These are phyloP conservation scores for Fusarium nodosum DNA, from an alignment of 2,329 filamentous ascomycete species.

Conservation along the genomic window DNA sequence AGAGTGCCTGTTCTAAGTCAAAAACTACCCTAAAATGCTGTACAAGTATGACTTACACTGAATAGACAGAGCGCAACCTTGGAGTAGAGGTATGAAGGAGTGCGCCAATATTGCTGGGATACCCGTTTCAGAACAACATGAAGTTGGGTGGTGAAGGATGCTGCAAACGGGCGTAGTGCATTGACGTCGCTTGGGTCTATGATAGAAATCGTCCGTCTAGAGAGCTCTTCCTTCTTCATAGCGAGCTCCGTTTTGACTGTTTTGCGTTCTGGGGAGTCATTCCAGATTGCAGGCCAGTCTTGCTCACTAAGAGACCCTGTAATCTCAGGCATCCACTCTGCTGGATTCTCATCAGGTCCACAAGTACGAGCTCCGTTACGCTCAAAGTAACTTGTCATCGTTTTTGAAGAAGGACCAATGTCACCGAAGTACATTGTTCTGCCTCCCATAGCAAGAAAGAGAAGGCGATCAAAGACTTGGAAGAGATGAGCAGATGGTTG, in stretches of 20 bases:
- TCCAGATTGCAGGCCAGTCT: conserved; percentile 58
- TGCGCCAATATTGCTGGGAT: conserved; percentile 51
- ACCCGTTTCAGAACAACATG: conserved; percentile 53
- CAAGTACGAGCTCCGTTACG: conserved; percentile 69
- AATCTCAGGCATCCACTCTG: conserved; percentile 73
- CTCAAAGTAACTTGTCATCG: conserved; percentile 70
- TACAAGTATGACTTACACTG: conserved; percentile 18
- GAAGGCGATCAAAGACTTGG: conserved; percentile 64
- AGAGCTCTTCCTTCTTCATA: conserved; percentile 20
- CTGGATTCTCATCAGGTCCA: conserved; percentile 69
- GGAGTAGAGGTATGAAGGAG: conserved; percentile 72
- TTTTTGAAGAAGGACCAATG: conserved; percentile 50
- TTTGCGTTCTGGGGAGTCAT: conserved; percentile 57
- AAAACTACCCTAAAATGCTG: rapidly evolving
- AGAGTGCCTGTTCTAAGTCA: conserved; percentile 2
- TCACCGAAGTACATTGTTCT: conserved; percentile 72
- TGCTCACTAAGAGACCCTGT: conserved; percentile 58
- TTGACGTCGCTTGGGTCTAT: conserved; percentile 40
- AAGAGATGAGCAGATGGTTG: conserved; percentile 62
- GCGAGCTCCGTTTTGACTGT: conserved; percentile 32
- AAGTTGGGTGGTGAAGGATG: conserved; percentile 51
- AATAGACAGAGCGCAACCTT: conserved; percentile 54
- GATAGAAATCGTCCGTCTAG: conserved; percentile 11
- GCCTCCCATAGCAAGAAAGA: conserved; percentile 68
- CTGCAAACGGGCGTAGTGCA: conserved; percentile 40